Conservation (phyloP, 2,329 filamentous ascomycete species). For the Huntiella bhutanensis region DNA sequence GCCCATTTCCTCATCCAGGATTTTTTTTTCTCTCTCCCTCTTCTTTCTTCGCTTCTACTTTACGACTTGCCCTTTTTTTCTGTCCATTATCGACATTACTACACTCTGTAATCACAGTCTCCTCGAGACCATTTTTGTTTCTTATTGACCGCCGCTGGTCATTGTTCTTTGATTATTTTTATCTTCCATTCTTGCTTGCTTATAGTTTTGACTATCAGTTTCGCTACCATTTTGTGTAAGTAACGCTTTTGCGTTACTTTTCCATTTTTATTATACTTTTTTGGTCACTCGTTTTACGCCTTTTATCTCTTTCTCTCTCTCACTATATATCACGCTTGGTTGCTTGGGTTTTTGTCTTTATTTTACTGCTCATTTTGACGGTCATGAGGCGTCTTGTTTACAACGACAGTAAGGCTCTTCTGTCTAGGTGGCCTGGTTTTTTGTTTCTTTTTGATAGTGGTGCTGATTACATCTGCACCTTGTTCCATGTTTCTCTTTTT, state of each 20-base stretch:
- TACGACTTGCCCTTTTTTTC: slow-evolving; percentile 6
- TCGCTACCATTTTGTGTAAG: neutral
- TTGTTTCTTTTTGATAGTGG: too few species aligned
- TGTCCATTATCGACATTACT: neutral
- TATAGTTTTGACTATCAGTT: neutral
- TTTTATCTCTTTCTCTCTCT: too few species aligned
- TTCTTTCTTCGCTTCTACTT: slow-evolving; percentile 7
- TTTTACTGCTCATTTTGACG: too few species aligned
- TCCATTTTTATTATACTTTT: neutral
- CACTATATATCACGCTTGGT: too few species aligned
- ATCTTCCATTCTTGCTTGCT: neutral
- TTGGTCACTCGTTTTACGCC: neutral
- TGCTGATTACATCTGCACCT: too few species aligned
- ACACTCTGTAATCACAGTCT: neutral
- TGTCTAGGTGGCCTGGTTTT: too few species aligned
- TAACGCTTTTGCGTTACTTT: too few species aligned
- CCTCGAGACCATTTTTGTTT: slow-evolving; percentile 3
- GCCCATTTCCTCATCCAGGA: neutral
- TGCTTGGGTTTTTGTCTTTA: too few species aligned
- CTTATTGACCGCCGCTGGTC: neutral
- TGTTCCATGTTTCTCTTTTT: too few species aligned
- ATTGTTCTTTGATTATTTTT: neutral
- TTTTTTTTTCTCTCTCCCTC: neutral
- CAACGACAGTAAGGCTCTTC: too few species aligned
- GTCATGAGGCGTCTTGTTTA: too few species aligned